Evolutionary conservation across 139 green algal species (phyloP), one percentile per base, ranked within the genome.

Genomic region (Pycnococcus provasolii): DNA sequence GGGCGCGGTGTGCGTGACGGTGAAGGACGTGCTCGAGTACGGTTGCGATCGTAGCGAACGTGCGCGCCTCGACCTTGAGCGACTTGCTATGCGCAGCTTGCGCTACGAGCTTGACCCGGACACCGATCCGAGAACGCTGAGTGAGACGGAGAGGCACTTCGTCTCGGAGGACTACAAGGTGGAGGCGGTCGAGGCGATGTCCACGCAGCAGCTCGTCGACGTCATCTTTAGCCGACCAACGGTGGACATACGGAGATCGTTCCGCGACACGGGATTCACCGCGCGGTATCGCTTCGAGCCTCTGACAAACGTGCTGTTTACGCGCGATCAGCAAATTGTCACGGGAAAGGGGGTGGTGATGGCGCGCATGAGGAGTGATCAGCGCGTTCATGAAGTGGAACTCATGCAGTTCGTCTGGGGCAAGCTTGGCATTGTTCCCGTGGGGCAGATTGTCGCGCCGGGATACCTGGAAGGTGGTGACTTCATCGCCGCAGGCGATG

Each of bases 381-480:
- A 96, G 80, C 78, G 89, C 9, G 83, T 90, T 63, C 72, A 84
- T 42, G 89, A 96, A 74, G 86, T 94, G 39, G 73, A 87, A 44
- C 78, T 96, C 48, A 95, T 96, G 88, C 58, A 69, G 47, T 63
- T 68, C 58, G 40, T 46, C 59, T 44, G 52, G 7, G 42, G 66
- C n/a, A 73, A 66, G 57, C 26, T 67, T 45, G 67, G 57, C 42
- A 59, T 67, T n/a, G 47, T 13, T 6, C 11, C 51, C 26, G 37
- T 69, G 4, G 48, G 50, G 50, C 13, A 13, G 5, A 60, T 68
- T 6, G 45, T 48, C 6, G 80, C 83, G 67, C 81, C 81, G 0
- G 89, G 88, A 3, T 96, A 81, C 72, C 68, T 96, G 53, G 90
- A 96, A 77, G 90, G 90, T n/a, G 90, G 90, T 42, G 90, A 96